A percentile compares a stretch with the other conserved stretches of the same genome.
Evolutionary conservation across 1,139 yeast genomes (phyloP).

Genomic region (Yamadazyma mexicana): DNA sequence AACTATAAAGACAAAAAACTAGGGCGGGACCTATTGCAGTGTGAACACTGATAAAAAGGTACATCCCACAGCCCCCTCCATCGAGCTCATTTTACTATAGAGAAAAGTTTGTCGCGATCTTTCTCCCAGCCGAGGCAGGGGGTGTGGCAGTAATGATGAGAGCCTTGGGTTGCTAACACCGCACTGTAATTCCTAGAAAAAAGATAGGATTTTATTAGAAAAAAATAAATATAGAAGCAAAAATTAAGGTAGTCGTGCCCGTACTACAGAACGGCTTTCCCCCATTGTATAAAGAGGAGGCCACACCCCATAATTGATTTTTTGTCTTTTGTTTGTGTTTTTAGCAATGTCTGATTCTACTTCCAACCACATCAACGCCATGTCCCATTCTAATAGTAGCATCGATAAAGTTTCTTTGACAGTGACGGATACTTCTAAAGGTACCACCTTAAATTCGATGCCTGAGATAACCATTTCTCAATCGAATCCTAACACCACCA

Average conservation of each 20-base stretch:
- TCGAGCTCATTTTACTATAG: too few relatives aligned
- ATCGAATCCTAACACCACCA: background rate
- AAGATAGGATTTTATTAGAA: too few relatives aligned
- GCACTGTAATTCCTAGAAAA: too few relatives aligned
- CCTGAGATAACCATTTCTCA: background rate
- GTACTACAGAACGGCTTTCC: slow-evolving; percentile 3
- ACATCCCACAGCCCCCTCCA: too few relatives aligned
- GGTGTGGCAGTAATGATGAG: too few relatives aligned
- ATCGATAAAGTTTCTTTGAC: background rate
- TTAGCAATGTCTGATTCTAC: background rate
- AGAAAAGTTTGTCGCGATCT: too few relatives aligned
- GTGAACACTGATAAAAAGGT: too few relatives aligned
- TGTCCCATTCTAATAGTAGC: background rate
- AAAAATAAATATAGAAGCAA: background rate
- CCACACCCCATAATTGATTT: background rate
- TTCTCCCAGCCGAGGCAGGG: too few relatives aligned
- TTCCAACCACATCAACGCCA: background rate
- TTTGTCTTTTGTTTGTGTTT: background rate
- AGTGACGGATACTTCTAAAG: background rate
- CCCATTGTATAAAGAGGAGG: slow-evolving; percentile 1
- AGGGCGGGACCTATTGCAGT: too few relatives aligned
- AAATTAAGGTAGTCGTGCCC: slow-evolving; percentile 2
- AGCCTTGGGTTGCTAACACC: too few relatives aligned
- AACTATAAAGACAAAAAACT: too few relatives aligned
- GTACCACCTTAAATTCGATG: background rate